Conservation (phyloP, 768 basidiomycete species). For the Tricholoma bakamatsutake region DNA sequence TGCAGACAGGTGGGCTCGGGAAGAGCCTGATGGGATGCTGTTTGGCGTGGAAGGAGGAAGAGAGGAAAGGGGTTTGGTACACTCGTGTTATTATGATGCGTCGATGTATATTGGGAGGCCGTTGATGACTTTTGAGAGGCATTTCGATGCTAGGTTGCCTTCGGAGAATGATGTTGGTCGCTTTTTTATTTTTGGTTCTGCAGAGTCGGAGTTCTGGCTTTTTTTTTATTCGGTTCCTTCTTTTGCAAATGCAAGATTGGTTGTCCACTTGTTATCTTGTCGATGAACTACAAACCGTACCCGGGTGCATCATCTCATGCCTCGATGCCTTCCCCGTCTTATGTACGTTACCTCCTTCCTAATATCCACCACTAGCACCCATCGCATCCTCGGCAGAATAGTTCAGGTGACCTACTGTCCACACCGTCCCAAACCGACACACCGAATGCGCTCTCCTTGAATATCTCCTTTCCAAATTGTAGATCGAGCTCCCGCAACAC, state of each 20-base stretch:
- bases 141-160: conserved; percentile 71
- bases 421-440: conserved; percentile 48
- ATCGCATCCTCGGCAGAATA: conserved; percentile 69
- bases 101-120: conserved; percentile 78
- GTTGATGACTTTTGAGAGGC: conserved; percentile 64
- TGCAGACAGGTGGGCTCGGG: conserved; percentile 73
- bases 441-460: conserved; percentile 54
- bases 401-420: conserved; percentile 69
- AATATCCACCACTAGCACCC: conserved; percentile 6
- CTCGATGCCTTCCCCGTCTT: conserved; percentile 70
- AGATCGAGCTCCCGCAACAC: conserved; percentile 62
- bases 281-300: conserved; percentile 26
- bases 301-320: conserved; percentile 59
- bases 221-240: too few relatives aligned
- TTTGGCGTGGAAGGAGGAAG: conserved; percentile 58
- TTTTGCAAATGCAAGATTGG: conserved; percentile 62
- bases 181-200: not conserved
- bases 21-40: conserved; percentile 45
- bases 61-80: conserved; percentile 72
- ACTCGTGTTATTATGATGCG: conserved; percentile 71
- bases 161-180: conserved; percentile 48
- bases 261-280: conserved; percentile 25
- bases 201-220: not conserved
- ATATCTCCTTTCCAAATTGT: conserved; percentile 69
- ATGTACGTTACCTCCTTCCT: conserved; percentile 39